These are phyloP conservation scores for Candida chilensis DNA, from an alignment of 805 yeast genomes.

Conservation along the genomic window DNA sequence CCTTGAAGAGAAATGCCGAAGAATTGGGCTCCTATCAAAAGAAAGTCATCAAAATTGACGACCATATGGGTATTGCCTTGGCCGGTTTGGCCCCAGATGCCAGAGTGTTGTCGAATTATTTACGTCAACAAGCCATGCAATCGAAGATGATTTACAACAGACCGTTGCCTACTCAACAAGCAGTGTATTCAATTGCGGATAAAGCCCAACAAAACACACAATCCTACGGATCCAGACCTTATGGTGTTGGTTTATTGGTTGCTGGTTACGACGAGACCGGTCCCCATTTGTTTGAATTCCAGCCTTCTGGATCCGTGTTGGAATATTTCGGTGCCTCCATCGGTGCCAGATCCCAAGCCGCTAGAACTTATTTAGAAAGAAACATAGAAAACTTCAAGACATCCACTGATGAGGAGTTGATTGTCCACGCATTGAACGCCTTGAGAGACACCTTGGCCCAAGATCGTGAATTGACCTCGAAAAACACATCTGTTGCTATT, in stretches of 20 bases:
- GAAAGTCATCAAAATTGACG: slow-evolving; percentile 85
- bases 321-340: slow-evolving; percentile 93
- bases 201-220: slow-evolving; percentile 97
- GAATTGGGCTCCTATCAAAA: slow-evolving; percentile 95
- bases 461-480: slow-evolving; percentile 79
- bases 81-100: slow-evolving; percentile 99
- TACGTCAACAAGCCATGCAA: slow-evolving; percentile 87
- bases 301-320: slow-evolving; percentile 88
- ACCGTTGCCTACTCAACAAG: slow-evolving; percentile 74
- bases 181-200: slow-evolving; percentile 82
- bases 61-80: slow-evolving; percentile 88
- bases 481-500: slow-evolving; percentile 84
- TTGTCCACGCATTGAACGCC: slow-evolving; percentile 82
- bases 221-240: slow-evolving; percentile 93
- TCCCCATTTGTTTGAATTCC: slow-evolving; percentile 89
- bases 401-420: slow-evolving; percentile 58
- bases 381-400: slow-evolving; percentile 61
- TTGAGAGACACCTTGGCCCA: slow-evolving; percentile 90
- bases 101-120: slow-evolving; percentile 78
- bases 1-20: slow-evolving; percentile 93
- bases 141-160: slow-evolving; percentile 80
- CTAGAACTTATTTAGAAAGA: slow-evolving; percentile 90
- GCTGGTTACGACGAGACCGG: slow-evolving; percentile 93
- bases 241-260: slow-evolving; percentile 91
- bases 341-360: slow-evolving; percentile 98